Base-by-base conservation (phyloP, 768 basidiomycete species). In the Kwoniella bestiolae region DNA sequence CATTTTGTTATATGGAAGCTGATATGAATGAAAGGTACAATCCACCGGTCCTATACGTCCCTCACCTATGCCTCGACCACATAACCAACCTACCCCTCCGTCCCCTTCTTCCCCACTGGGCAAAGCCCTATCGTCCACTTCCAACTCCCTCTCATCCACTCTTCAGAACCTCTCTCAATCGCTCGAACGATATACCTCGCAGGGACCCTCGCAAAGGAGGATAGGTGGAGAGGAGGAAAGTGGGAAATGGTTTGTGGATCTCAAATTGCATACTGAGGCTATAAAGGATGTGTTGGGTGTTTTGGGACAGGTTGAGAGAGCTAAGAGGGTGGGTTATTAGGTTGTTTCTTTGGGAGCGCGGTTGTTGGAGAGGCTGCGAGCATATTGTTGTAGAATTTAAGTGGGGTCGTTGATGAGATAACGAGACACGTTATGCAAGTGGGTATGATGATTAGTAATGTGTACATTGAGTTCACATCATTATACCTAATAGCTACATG, bases 231-330 rank as follows among this genome's bases (percentile, higher is more conserved):
- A 59, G 9, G 56, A 41, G 8, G 65, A 60, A 16, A 41, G 18
- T 41, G 65, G 65, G 18, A 41, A 44, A 34, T 66, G 59, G 58
- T 66, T 66, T 34, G 65, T 66, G 1, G 65, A 66, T 41, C 23
- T 66, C 14, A 66, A 66, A 41, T 41, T 66, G 18, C 65, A 66
- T 34, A 66, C 65, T 5, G 65, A 66, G 32, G 65, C 65, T 29
- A 66, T 66, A 51, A 66, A 66, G 46, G 65, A 66, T 38, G 65
- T 66, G 2, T 35, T 66, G 25, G 59, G 51, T n/a, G 65, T 66
- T 11, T 18, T 66, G 18, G 59, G 45, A 14, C 57, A 60, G 58
- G 58, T 66, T 2, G 59, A 66, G 32, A 25, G 56, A 21, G 63
- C 63, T 44, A 65, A 41, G 38, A 18, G 49, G 8, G 49, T 59